phyloP scores from a whole-genome alignment of 2,329 filamentous ascomycete species.

The Aspergillus aculeatinus region DNA sequence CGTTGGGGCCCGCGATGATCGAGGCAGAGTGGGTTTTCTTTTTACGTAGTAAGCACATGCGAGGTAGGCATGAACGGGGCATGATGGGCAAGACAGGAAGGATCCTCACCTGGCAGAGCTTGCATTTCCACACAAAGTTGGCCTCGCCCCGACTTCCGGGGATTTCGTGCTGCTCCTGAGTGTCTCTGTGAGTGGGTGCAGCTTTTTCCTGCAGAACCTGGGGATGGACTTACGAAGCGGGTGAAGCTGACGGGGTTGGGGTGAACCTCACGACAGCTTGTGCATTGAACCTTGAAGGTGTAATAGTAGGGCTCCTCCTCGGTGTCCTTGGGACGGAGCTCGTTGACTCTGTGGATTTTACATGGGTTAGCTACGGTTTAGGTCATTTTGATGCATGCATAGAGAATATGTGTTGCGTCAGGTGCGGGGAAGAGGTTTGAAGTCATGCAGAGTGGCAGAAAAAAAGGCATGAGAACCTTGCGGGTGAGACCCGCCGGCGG shows the following conservation, averaged over 20 bases:
- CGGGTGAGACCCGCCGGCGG: background rate
- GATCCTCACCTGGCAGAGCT: slow-evolving; percentile 82
- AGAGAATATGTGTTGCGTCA: background rate
- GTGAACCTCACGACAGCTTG: slow-evolving; percentile 90
- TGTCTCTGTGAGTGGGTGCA: background rate
- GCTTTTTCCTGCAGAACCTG: background rate
- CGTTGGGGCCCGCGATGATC: slow-evolving; percentile 70
- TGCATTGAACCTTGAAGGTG: slow-evolving; percentile 97
- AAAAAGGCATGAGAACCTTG: background rate
- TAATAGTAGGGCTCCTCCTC: slow-evolving; percentile 86
- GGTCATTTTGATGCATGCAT: background rate
- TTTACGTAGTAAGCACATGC: no score
- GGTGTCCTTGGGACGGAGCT: slow-evolving; percentile 81
- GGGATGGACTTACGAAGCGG: slow-evolving; percentile 73
- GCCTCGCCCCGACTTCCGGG: slow-evolving; percentile 92
- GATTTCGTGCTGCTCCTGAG: slow-evolving; percentile 81
- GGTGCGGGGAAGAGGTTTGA: slow-evolving; percentile 18
- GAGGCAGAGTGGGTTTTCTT: slow-evolving; percentile 64
- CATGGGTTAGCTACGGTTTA: background rate
- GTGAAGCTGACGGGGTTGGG: slow-evolving; percentile 82
- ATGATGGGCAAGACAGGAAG: background rate
- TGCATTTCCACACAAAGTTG: slow-evolving; percentile 99
- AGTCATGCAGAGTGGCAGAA: background rate
- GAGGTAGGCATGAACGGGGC: background rate
- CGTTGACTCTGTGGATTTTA: slow-evolving; percentile 68